phyloP scores from a whole-genome alignment of 2,329 filamentous ascomycete genomes.

The Sclerotinia borealis region DNA sequence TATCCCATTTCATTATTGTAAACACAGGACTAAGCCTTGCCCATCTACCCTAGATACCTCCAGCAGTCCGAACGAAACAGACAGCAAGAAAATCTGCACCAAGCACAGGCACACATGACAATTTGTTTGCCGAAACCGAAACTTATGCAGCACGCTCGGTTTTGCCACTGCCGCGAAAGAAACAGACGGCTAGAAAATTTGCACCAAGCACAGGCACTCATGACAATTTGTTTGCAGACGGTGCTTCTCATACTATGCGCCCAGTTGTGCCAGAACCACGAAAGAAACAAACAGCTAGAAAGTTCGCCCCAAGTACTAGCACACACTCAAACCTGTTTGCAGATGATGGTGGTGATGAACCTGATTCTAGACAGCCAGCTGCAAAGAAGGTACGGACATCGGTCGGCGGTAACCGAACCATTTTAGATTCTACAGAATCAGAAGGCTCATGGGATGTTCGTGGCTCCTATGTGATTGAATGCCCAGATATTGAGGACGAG shows the following conservation, averaged over 20 bases:
- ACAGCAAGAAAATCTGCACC: slow-evolving; percentile 12
- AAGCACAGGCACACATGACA: not conserved
- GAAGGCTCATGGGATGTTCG: slow-evolving; percentile 15
- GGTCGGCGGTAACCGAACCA: not conserved
- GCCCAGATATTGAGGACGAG: slow-evolving; percentile 12
- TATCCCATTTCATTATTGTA: not conserved
- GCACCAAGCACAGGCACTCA: not conserved
- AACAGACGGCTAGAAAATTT: slow-evolving; percentile 12
- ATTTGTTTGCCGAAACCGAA: not conserved
- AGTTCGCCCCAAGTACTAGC: not conserved
- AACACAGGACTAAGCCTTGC: not conserved
- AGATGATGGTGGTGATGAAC: not conserved
- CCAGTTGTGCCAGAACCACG: not conserved
- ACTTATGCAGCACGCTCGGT: not conserved
- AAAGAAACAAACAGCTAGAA: slow-evolving; percentile 12
- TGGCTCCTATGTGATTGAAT: slow-evolving; percentile 15
- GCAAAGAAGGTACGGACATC: not conserved
- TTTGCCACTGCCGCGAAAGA: slow-evolving; percentile 3
- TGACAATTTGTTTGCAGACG: not conserved
- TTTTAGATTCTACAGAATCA: not conserved
- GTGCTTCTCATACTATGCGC: not conserved
- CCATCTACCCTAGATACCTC: not conserved
- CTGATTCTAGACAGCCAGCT: not conserved
- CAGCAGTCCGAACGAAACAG: slow-evolving; percentile 7
- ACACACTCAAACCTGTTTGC: not conserved